Conservation (phyloP, 495 filamentous ascomycete species). For the Podospora australis region DNA sequence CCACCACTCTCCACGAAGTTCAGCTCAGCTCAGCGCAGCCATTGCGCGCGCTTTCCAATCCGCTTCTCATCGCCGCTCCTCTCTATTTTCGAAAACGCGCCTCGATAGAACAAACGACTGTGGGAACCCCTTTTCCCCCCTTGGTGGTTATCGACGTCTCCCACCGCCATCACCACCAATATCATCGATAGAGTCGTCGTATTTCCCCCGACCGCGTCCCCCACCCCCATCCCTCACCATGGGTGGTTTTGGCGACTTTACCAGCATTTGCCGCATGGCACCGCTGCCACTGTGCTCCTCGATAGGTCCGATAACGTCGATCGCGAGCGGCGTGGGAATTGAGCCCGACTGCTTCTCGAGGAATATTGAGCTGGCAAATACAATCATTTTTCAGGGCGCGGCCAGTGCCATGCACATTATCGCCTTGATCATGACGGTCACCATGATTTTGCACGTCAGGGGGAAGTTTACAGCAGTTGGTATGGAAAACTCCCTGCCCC, state of each 20-base stretch:
- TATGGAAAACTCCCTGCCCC: constrained; percentile 43
- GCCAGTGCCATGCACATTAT: constrained; percentile 89
- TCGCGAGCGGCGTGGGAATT: constrained; percentile 67
- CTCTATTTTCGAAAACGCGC: neutral
- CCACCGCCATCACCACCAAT: neutral
- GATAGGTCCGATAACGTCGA: constrained; percentile 57
- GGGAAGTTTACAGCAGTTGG: constrained; percentile 98
- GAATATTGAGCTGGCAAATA: constrained; percentile 94
- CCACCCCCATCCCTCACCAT: constrained; percentile 41
- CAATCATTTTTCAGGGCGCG: constrained; percentile 94
- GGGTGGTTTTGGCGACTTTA: constrained; percentile 82
- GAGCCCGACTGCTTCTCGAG: constrained; percentile 89
- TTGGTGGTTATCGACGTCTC: neutral
- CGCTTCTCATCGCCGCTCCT: neutral
- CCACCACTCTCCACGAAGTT: neutral
- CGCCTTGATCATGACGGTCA: constrained; percentile 83
- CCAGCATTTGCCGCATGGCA: constrained; percentile 76
- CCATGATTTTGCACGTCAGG: constrained; percentile 95
- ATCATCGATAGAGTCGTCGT: neutral
- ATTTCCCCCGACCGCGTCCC: neutral
- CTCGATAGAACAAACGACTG: too few species aligned
- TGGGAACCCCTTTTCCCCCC: too few species aligned
- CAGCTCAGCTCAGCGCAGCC: neutral
- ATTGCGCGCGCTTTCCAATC: neutral
- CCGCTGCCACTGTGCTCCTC: constrained; percentile 82